Percentiles rank a stretch among this genome's conserved stretches.
These are phyloP conservation scores for Viridothelium virens DNA, from an alignment of 495 filamentous ascomycete genomes.

Conservation along the genomic window DNA sequence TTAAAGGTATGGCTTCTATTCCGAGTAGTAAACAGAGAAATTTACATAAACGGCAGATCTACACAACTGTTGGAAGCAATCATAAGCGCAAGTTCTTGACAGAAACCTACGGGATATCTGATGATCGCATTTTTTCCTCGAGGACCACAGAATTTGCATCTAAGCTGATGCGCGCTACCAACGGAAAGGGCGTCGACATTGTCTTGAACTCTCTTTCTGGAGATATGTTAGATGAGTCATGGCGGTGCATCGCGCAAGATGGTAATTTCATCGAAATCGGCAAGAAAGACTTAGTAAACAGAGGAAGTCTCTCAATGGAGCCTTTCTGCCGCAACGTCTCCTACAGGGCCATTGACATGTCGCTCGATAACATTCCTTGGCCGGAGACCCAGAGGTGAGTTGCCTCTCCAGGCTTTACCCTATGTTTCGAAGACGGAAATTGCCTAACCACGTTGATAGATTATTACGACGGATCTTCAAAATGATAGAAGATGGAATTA, in stretches of 20 bases:
- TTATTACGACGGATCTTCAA: background rate
- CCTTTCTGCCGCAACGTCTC: conserved; percentile 22
- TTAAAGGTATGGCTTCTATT: background rate
- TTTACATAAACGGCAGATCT: conserved; percentile 28
- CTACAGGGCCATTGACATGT: conserved; percentile 34
- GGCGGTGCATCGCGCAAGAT: conserved; percentile 29
- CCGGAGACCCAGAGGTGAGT: background rate
- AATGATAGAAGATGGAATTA: background rate
- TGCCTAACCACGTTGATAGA: background rate
- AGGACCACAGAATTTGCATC: conserved; percentile 8
- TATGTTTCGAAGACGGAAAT: background rate
- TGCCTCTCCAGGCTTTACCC: background rate
- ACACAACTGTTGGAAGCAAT: conserved; percentile 39
- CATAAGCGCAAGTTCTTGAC: conserved; percentile 41
- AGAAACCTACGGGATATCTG: conserved; percentile 35
- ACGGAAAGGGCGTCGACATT: conserved; percentile 22
- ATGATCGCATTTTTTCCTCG: conserved; percentile 35
- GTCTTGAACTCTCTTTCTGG: conserved; percentile 23
- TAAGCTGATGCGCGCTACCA: conserved; percentile 13
- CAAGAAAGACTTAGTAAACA: conserved; percentile 25
- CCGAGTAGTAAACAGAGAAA: background rate
- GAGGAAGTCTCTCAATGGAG: conserved; percentile 15
- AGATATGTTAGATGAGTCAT: conserved; percentile 18
- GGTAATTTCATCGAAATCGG: conserved; percentile 44
- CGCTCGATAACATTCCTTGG: background rate